Conservation (phyloP, 495 filamentous ascomycete species). For the Entonaema liquescens region DNA sequence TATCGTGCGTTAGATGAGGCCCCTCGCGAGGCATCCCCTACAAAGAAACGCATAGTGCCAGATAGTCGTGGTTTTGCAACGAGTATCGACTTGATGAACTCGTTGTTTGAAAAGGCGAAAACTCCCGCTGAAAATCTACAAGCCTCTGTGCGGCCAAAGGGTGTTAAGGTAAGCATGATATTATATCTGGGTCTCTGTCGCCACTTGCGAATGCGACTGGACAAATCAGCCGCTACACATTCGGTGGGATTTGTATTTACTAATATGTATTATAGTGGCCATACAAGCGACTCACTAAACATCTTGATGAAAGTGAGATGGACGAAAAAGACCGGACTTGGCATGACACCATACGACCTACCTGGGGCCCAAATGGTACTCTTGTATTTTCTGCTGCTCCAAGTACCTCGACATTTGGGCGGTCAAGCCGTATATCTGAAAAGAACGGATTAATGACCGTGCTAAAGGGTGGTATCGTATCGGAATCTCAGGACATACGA, state of each 20-base stretch:
- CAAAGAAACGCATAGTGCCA: slow-evolving; percentile 48
- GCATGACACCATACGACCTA: slow-evolving; percentile 74
- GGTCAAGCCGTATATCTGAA: slow-evolving; percentile 34
- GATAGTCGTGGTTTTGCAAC: slow-evolving; percentile 72
- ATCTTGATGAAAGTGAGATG: slow-evolving; percentile 66
- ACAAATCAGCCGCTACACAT: too few species aligned
- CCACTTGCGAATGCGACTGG: background rate
- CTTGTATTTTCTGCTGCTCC: slow-evolving; percentile 67
- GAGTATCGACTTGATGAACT: slow-evolving; percentile 92
- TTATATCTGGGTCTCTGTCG: slow-evolving; percentile 19
- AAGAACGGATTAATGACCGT: slow-evolving; percentile 45
- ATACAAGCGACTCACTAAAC: slow-evolving; percentile 79
- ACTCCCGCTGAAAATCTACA: slow-evolving; percentile 52
- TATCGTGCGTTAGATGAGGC: slow-evolving; percentile 36
- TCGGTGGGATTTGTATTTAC: slow-evolving; percentile 40
- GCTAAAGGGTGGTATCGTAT: slow-evolving; percentile 45
- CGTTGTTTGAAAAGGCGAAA: slow-evolving; percentile 75
- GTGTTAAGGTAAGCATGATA: slow-evolving; percentile 61
- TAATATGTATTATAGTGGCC: slow-evolving; percentile 75
- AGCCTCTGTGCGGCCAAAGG: slow-evolving; percentile 52
- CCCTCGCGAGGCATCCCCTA: slow-evolving; percentile 44
- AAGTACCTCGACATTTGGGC: slow-evolving; percentile 47
- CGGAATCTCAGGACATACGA: slow-evolving; percentile 57
- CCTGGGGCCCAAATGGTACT: slow-evolving; percentile 78
- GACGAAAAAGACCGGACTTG: slow-evolving; percentile 65